Evolutionary conservation across 352 stramenopile species (phyloP).

Genomic region (Elongisporangium undulatum): DNA sequence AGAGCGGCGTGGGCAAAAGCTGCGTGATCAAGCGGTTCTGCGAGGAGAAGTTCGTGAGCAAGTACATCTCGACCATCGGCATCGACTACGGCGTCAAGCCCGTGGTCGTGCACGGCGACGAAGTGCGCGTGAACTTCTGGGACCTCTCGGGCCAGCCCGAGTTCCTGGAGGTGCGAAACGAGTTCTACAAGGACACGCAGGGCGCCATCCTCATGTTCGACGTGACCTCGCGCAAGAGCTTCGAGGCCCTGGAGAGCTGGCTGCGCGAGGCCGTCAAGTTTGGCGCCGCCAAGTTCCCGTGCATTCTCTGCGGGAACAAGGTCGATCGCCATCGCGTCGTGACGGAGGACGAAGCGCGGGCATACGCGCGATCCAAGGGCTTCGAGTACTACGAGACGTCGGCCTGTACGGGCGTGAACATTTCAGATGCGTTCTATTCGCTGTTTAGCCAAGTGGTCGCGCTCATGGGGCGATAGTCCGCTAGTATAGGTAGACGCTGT

Average conservation of each 20-base stretch:
- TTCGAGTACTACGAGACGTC: constrained; percentile 93
- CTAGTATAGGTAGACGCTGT: constrained; percentile 88
- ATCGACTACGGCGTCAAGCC: constrained; percentile 95
- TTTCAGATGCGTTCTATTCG: constrained; percentile 82
- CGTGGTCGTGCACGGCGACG: constrained; percentile 60
- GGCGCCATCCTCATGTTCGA: constrained; percentile 78
- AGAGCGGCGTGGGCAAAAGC: constrained; percentile 88
- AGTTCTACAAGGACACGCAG: constrained; percentile 96
- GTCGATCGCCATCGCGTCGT: constrained; percentile 75
- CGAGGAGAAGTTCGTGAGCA: constrained; percentile 93
- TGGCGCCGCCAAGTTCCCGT: constrained; percentile 81
- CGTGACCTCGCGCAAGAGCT: constrained; percentile 64
- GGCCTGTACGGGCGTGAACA: constrained; percentile 82
- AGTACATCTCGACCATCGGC: constrained; percentile 96
- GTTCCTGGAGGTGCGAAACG: constrained; percentile 95
- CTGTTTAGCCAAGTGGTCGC: constrained; percentile 70
- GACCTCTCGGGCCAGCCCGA: constrained; percentile 90
- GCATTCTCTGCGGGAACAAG: constrained; percentile 92
- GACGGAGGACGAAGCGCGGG: constrained; percentile 68
- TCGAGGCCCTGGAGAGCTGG: constrained; percentile 87
- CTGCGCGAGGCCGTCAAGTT: constrained; percentile 87
- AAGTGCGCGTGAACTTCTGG: constrained; percentile 94
- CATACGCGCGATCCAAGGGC: constrained; percentile 68
- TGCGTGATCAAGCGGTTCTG: constrained; percentile 96
- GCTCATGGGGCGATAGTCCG: constrained; percentile 11